Conservation (phyloP, 148 eudicot genomes). For the Suaeda aralocaspica region DNA sequence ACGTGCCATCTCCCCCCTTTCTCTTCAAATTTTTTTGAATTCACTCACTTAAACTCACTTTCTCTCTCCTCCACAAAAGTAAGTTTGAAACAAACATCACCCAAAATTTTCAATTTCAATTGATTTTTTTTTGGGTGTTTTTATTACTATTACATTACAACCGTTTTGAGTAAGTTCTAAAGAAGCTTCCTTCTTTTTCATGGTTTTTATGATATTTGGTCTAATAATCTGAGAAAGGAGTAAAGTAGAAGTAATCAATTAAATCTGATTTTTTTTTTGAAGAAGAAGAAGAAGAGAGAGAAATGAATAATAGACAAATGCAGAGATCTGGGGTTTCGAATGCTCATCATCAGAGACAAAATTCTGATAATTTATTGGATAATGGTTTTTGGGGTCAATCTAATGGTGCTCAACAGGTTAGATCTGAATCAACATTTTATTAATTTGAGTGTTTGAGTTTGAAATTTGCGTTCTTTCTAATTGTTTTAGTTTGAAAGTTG, state of each 20-base stretch:
- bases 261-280: neutral
- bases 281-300: slow-evolving; percentile 6
- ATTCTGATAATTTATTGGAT: slow-evolving; percentile 78
- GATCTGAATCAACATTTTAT: slow-evolving; percentile 27
- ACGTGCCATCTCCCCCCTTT: slow-evolving; percentile 25
- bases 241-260: neutral
- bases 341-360: slow-evolving; percentile 73
- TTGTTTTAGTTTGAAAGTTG: neutral
- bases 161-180: slow-evolving; percentile 8
- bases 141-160: no score
- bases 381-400: slow-evolving; percentile 77
- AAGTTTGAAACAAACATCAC: neutral
- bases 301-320: slow-evolving; percentile 64
- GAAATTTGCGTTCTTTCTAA: neutral
- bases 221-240: neutral
- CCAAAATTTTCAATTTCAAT: neutral
- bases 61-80: slow-evolving; percentile 13
- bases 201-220: slow-evolving; percentile 14
- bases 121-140: neutral
- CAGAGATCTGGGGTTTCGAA: slow-evolving; percentile 74
- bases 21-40: slow-evolving; percentile 27
- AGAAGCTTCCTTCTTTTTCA: slow-evolving; percentile 10
- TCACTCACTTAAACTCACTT: neutral
- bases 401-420: slow-evolving; percentile 49
- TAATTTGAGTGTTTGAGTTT: neutral